Evolutionary conservation across 805 yeast genomes (phyloP).

Genomic region (Yarrowia sp.): DNA sequence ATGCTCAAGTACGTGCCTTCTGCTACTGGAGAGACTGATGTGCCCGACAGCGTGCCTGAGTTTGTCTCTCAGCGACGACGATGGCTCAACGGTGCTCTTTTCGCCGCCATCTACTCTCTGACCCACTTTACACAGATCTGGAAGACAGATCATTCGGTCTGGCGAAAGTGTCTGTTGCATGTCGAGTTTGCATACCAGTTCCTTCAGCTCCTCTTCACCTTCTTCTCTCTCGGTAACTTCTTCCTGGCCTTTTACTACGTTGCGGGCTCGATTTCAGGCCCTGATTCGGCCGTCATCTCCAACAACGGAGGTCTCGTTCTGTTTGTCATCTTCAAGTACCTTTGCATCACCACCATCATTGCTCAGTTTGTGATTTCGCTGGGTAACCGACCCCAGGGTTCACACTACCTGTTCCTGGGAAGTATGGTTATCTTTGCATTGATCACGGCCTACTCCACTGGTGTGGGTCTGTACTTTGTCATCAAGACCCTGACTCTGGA

Average conservation of each 20-base stretch:
- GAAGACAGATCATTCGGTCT: slow-evolving; percentile 81
- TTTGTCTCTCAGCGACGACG: slow-evolving; percentile 95
- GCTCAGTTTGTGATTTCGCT: slow-evolving; percentile 91
- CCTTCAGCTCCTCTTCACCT: slow-evolving; percentile 78
- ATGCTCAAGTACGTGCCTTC: slow-evolving; percentile 88
- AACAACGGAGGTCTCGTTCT: slow-evolving; percentile 83
- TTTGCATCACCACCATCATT: slow-evolving; percentile 80
- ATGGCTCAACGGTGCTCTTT: slow-evolving; percentile 97
- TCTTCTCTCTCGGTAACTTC: slow-evolving; percentile 91
- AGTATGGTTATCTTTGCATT: slow-evolving; percentile 75
- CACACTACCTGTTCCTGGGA: slow-evolving; percentile 74
- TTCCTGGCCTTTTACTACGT: slow-evolving; percentile 90
- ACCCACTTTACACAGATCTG: slow-evolving; percentile 86
- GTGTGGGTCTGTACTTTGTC: slow-evolving; percentile 84
- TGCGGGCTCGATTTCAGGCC: slow-evolving; percentile 78
- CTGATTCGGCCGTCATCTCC: slow-evolving; percentile 51
- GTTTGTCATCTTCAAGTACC: slow-evolving; percentile 84
- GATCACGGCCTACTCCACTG: slow-evolving; percentile 81
- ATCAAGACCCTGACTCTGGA: slow-evolving; percentile 58
- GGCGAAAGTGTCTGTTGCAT: slow-evolving; percentile 83
- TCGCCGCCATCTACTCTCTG: slow-evolving; percentile 92
- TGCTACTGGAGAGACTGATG: slow-evolving; percentile 97
- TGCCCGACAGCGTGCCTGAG: slow-evolving; percentile 93
- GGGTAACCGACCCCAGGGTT: slow-evolving; percentile 98
- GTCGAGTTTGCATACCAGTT: slow-evolving; percentile 90